These are phyloP conservation scores for Bacidia gigantensis DNA, from an alignment of 495 filamentous ascomycete genomes.

Conservation along the genomic window DNA sequence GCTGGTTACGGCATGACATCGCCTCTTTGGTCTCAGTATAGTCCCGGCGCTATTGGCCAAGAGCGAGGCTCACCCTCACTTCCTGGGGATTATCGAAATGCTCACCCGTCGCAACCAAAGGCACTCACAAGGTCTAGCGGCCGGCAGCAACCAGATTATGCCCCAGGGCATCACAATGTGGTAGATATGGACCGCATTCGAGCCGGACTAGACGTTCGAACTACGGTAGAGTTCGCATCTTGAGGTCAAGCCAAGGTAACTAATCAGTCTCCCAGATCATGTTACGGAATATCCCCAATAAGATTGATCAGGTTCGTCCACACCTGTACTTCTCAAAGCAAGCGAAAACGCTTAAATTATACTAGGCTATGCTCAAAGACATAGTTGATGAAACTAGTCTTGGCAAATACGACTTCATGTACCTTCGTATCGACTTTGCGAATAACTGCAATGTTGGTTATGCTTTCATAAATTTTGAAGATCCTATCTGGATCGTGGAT, in stretches of 20 bases:
- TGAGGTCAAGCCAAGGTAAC: neutral
- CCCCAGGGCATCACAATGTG: slow-evolving; percentile 41
- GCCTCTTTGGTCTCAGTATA: slow-evolving; percentile 12
- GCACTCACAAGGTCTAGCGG: slow-evolving; percentile 6
- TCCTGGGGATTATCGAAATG: slow-evolving; percentile 4
- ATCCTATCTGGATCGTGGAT: slow-evolving; percentile 32
- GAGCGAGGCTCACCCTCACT: slow-evolving; percentile 16
- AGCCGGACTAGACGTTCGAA: slow-evolving; percentile 54
- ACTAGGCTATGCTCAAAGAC: slow-evolving; percentile 50
- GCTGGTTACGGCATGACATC: slow-evolving; percentile 2
- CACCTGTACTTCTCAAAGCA: neutral
- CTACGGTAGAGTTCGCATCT: slow-evolving; percentile 43
- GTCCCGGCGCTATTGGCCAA: slow-evolving; percentile 22
- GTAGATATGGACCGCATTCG: slow-evolving; percentile 54
- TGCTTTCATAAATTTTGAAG: slow-evolving; percentile 90
- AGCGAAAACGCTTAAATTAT: neutral
- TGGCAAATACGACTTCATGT: slow-evolving; percentile 87
- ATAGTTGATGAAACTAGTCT: slow-evolving; percentile 66
- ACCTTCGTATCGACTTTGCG: slow-evolving; percentile 82
- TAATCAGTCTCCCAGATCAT: slow-evolving; percentile 56
- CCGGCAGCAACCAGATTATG: slow-evolving; percentile 15
- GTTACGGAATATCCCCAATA: slow-evolving; percentile 91
- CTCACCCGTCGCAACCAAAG: slow-evolving; percentile 6
- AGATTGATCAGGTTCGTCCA: slow-evolving; percentile 53
- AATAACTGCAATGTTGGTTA: slow-evolving; percentile 94